A percentile compares a stretch with the other conserved stretches of the same genome.
Evolutionary conservation across 768 basidiomycete species (phyloP).

Genomic region (Floccularia luteovirens): DNA sequence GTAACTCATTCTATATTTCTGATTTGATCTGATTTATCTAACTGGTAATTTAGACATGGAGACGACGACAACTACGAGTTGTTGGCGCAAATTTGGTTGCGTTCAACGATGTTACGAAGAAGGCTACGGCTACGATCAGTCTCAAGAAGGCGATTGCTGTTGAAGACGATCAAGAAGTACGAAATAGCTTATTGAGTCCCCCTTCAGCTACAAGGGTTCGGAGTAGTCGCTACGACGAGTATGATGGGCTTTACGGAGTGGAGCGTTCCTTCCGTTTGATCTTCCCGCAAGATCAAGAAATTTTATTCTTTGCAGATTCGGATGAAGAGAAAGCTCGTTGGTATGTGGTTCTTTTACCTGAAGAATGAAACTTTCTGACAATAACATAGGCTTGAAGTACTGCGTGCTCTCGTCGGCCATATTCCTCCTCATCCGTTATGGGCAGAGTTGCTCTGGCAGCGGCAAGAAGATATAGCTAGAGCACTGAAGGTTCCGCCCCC

Average conservation of each 20-base stretch:
- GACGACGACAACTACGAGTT: slow-evolving; percentile 75
- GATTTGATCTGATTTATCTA: slow-evolving; percentile 7
- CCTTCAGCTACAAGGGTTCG: no score
- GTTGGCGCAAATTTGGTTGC: slow-evolving; percentile 84
- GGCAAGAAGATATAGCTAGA: slow-evolving; percentile 46
- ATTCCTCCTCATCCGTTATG: slow-evolving; percentile 91
- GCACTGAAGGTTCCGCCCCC: not conserved
- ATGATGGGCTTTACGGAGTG: slow-evolving; percentile 58
- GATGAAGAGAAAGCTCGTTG: slow-evolving; percentile 84
- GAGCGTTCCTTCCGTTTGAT: slow-evolving; percentile 81
- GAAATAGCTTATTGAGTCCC: slow-evolving; percentile 34
- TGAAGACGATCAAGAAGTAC: slow-evolving; percentile 65
- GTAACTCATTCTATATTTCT: slow-evolving; percentile 17
- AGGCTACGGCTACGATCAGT: slow-evolving; percentile 84
- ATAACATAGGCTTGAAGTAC: slow-evolving; percentile 68
- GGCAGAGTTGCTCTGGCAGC: slow-evolving; percentile 88
- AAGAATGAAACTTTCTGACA: slow-evolving; percentile 2
- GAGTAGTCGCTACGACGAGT: slow-evolving; percentile 44
- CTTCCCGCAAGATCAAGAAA: slow-evolving; percentile 73
- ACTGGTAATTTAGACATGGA: slow-evolving; percentile 52
- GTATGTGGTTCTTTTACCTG: slow-evolving; percentile 33
- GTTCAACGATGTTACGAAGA: slow-evolving; percentile 91
- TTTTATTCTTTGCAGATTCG: slow-evolving; percentile 87
- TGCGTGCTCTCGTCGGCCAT: slow-evolving; percentile 77
- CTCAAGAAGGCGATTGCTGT: slow-evolving; percentile 75